Evolutionary conservation across 768 basidiomycete species (phyloP).

Genomic region (Lactarius indigo): DNA sequence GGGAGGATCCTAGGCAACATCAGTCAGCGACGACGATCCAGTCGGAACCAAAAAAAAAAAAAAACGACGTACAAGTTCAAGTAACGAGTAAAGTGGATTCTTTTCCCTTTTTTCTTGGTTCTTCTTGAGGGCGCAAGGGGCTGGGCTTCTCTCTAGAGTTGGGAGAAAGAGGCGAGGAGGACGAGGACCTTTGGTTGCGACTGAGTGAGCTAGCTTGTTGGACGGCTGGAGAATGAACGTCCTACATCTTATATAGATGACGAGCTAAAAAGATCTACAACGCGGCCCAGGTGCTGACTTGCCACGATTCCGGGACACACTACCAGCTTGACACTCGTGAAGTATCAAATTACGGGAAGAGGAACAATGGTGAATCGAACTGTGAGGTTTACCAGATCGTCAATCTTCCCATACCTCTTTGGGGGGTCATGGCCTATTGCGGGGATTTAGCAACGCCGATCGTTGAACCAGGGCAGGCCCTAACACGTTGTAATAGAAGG

Average conservation of each 20-base stretch:
- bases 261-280: conserved; percentile 14
- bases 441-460: conserved; percentile 18
- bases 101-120: background rate
- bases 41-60: background rate
- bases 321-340: background rate
- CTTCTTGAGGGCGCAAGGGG: no score
- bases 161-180: background rate
- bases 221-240: conserved; percentile 11
- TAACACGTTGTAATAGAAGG: conserved; percentile 13
- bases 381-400: conserved; percentile 10
- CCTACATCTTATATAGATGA: conserved; percentile 23
- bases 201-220: conserved; percentile 1
- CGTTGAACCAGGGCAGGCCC: conserved; percentile 10
- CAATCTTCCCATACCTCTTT: background rate
- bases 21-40: conserved; percentile 22
- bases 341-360: conserved; percentile 7
- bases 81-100: background rate
- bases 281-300: conserved; percentile 14
- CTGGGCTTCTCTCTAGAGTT: background rate
- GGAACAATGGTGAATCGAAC: conserved; percentile 4
- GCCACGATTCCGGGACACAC: conserved; percentile 13
- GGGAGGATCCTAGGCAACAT: conserved; percentile 22
- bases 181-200: background rate
- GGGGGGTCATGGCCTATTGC: background rate
- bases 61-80: background rate